A percentile compares a stretch with the other conserved stretches of the same genome.
Conservation (phyloP, 2,329 filamentous ascomycete genomes). For the Mycogone perniciosa region DNA sequence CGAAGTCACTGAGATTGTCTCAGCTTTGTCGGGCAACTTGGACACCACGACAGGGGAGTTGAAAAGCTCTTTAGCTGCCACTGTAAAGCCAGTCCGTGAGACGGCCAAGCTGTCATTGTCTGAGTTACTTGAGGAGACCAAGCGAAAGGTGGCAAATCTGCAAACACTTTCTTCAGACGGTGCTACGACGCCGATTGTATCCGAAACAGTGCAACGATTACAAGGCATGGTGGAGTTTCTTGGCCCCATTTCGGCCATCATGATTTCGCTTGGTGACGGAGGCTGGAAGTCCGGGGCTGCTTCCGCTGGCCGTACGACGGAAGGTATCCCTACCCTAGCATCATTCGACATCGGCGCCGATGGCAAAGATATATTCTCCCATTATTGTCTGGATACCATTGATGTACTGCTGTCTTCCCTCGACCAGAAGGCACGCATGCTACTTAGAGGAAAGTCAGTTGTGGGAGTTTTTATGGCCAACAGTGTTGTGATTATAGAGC, state of each 20-base stretch:
- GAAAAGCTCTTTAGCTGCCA: conserved; percentile 74
- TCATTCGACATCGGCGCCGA: conserved; percentile 87
- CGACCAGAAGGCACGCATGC: conserved; percentile 63
- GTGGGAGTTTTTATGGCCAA: conserved; percentile 90
- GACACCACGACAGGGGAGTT: conserved; percentile 80
- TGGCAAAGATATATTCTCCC: conserved; percentile 77
- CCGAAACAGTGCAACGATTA: conserved; percentile 78
- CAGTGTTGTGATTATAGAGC: conserved; percentile 74
- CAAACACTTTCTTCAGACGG: conserved; percentile 71
- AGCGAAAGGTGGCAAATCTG: conserved; percentile 59
- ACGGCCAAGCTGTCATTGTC: conserved; percentile 82
- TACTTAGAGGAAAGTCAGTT: conserved; percentile 71
- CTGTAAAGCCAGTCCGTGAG: conserved; percentile 82
- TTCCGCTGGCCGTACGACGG: conserved; percentile 49
- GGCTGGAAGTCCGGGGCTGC: conserved; percentile 65
- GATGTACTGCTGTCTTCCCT: conserved; percentile 71
- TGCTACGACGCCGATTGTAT: conserved; percentile 67
- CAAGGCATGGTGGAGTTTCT: conserved; percentile 84
- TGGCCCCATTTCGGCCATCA: conserved; percentile 77
- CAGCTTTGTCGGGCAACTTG: conserved; percentile 68
- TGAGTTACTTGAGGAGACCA: conserved; percentile 78
- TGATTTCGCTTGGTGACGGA: conserved; percentile 87
- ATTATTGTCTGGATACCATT: conserved; percentile 86
- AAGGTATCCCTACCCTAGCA: conserved; percentile 62
- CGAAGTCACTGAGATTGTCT: conserved; percentile 88